Base-by-base conservation (phyloP, 2,329 filamentous ascomycete genomes). In the Taxawa tesnikishii region DNA sequence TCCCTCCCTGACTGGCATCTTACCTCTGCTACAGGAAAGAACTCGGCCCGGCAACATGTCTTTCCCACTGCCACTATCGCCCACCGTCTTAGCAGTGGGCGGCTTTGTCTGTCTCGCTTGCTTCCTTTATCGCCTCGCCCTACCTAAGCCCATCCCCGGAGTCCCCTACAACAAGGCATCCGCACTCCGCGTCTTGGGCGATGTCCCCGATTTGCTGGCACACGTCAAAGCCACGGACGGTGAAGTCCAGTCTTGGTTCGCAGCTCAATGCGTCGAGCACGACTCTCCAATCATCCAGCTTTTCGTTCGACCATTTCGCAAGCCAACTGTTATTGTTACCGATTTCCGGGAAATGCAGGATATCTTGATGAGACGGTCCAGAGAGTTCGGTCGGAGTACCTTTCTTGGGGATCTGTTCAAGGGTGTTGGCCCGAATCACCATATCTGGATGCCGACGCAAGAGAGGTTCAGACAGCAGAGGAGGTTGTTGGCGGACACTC, bases 211-310 rank as follows among this genome's bases (percentile, higher is more conserved):
- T 27, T 52, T 62, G 40, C 43, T 62, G 32, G 41, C 43, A 7
- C 54, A 56, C 37, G 47, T 56, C 10, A 47, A 45, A 21, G 43
- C 49, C 11, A 56, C 48, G 6, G 24, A 34, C 2, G 51, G 33
- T 8, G 39, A 44, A 16, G 33, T 48, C 1, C 37, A 36, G 14
- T 18, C 29, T 0, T 46, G 36, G 27, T 27, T 49, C 15, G 31
- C 38, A 6, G 27, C 29, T 13, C 34, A 41, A 10, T 24, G 33
- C 18, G 31, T 26, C 23, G 33, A 37, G 15, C 32, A 58, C 29
- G 40, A 57, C 5, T 56, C 54, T 8, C 60, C 63, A 0, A 52
- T 70, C 36, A 44, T 59, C 5, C 68, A 72, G 40, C 46, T 62
- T 5, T 70, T 69, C 43, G 44, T 67, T 32, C 47, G 49, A 5